Percentiles rank a stretch among this genome's conserved stretches.
Evolutionary conservation across 2,329 filamentous ascomycete genomes (phyloP).

Genomic region (Colletotrichum sp.): DNA sequence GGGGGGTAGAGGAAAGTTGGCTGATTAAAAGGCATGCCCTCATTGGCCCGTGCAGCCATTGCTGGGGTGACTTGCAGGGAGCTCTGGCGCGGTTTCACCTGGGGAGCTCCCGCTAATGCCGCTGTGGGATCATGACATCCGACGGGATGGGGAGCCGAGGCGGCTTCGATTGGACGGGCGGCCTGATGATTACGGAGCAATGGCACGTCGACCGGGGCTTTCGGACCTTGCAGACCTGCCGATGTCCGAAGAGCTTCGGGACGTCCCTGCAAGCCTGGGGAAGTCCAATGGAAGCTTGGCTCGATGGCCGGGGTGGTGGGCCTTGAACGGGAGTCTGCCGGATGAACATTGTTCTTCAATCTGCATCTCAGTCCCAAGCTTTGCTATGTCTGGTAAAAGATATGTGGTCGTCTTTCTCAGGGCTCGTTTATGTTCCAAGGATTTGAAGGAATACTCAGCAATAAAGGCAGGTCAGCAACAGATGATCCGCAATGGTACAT

Average conservation of each 20-base stretch:
- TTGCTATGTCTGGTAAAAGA: accelerated
- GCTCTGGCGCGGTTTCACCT: slow-evolving; percentile 16
- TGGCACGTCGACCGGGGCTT: background rate
- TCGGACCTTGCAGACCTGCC: background rate
- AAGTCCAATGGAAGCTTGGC: background rate
- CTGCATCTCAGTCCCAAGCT: accelerated
- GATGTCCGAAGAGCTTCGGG: background rate
- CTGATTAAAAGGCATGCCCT: slow-evolving; percentile 16
- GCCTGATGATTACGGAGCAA: background rate
- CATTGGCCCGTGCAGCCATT: slow-evolving; percentile 5
- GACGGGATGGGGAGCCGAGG: background rate
- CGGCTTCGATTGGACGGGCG: background rate
- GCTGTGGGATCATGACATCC: slow-evolving; percentile 16
- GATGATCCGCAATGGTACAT: background rate
- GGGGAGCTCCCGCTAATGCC: slow-evolving; percentile 17
- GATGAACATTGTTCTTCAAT: accelerated
- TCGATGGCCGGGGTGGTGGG: background rate
- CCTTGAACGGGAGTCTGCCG: background rate
- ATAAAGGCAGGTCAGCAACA: accelerated
- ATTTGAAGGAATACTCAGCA: background rate
- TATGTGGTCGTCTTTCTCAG: accelerated
- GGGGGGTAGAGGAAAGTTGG: background rate
- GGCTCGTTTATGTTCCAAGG: background rate
- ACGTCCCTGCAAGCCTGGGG: background rate
- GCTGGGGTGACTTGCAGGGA: slow-evolving; percentile 10